phyloP scores from a whole-genome alignment of 768 basidiomycete species.

The Hortiboletus flavorubellus region DNA sequence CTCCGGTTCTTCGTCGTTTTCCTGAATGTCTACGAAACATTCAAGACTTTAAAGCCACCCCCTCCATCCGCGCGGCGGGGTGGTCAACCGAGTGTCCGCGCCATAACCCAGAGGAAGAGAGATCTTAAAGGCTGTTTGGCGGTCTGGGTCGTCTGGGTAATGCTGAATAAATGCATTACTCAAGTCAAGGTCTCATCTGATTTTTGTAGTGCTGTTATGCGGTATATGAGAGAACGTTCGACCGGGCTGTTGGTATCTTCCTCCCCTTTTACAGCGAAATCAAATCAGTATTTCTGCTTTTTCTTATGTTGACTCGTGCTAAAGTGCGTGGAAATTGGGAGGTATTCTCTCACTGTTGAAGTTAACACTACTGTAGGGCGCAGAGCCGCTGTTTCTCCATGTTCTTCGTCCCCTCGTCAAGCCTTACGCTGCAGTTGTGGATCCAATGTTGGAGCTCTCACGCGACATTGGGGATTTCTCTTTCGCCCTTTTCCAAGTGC shows the following conservation, averaged over 20 bases:
- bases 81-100: constrained; percentile 62
- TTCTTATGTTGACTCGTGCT: constrained; percentile 73
- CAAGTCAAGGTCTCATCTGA: constrained; percentile 11
- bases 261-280: constrained; percentile 84
- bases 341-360: not conserved
- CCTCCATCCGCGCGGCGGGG: constrained; percentile 46
- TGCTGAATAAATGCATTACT: constrained; percentile 18
- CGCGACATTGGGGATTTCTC: constrained; percentile 65
- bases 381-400: constrained; percentile 82
- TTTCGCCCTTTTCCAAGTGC: constrained; percentile 40
- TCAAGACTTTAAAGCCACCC: constrained; percentile 75
- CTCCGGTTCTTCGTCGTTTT: constrained; percentile 71
- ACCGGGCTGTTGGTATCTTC: constrained; percentile 62
- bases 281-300: constrained; percentile 69
- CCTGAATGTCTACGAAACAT: constrained; percentile 79
- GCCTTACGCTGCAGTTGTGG: constrained; percentile 67
- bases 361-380: constrained; percentile 50
- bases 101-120: constrained; percentile 72
- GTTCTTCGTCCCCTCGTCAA: constrained; percentile 74
- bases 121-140: constrained; percentile 83
- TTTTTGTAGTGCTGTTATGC: constrained; percentile 59
- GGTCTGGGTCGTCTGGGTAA: constrained; percentile 86
- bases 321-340: constrained; percentile 44
- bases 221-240: constrained; percentile 63
- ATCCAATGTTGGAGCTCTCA: constrained; percentile 57